A percentile compares a stretch with the other conserved stretches of the same genome.
These are phyloP conservation scores for Mayamaea pseudoterrestris DNA, from an alignment of 108 stramenopile species.

Conservation along the genomic window DNA sequence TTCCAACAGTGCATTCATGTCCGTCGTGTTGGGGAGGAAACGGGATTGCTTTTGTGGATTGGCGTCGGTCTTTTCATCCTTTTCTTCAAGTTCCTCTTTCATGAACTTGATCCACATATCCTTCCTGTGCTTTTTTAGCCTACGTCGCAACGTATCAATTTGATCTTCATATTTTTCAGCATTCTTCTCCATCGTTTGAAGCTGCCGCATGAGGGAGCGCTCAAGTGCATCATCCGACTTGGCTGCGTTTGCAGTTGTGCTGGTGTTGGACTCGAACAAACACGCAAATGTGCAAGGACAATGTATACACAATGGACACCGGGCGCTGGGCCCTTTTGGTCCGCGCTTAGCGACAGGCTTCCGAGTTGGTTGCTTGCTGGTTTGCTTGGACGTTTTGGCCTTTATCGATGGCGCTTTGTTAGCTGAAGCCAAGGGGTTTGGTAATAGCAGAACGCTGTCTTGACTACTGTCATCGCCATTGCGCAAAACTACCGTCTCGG, in stretches of 20 bases:
- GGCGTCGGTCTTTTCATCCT: neutral
- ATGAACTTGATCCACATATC: slow-evolving; percentile 21
- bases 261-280: too few species aligned
- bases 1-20: slow-evolving; percentile 7
- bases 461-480: too few species aligned
- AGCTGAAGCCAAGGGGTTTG: too few species aligned
- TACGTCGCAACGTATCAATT: slow-evolving; percentile 14
- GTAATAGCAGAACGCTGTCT: too few species aligned
- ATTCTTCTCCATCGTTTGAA: slow-evolving; percentile 31
- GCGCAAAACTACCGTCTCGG: too few species aligned
- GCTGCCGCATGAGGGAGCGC: slow-evolving; percentile 23
- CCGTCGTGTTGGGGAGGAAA: slow-evolving; percentile 26
- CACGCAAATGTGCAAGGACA: slow-evolving; percentile 1
- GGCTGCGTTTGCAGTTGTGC: slow-evolving; percentile 11
- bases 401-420: neutral
- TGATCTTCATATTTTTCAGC: slow-evolving; percentile 19
- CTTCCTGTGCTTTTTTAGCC: slow-evolving; percentile 34
- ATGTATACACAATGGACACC: neutral
- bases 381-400: neutral
- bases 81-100: neutral
- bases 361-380: neutral
- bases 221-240: slow-evolving; percentile 26
- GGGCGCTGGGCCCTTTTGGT: neutral
- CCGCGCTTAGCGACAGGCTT: neutral
- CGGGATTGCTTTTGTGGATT: too few species aligned